These are phyloP conservation scores for Tillandsia leiboldiana DNA, from an alignment of 176 grass and related monocot genomes.

Conservation along the genomic window DNA sequence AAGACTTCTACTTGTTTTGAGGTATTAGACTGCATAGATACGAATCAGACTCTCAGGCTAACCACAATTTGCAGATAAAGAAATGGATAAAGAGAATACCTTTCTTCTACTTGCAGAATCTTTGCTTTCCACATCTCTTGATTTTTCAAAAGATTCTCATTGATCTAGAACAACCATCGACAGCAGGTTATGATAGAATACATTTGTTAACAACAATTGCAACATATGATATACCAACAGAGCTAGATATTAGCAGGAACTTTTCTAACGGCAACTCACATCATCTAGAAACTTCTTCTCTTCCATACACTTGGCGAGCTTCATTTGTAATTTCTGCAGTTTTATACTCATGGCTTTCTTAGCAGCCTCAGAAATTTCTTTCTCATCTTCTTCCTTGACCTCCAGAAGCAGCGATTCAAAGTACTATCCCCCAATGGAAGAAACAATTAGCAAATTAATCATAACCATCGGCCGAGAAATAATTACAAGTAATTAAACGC, in stretches of 20 bases:
- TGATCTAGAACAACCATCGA: slow-evolving; percentile 31
- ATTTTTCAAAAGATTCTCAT: slow-evolving; percentile 70
- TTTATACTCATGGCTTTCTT: slow-evolving; percentile 47
- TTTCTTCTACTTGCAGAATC: slow-evolving; percentile 49
- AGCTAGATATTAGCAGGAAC: not conserved
- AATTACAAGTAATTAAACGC: not conserved
- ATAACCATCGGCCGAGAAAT: not conserved
- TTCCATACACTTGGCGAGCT: slow-evolving; percentile 51
- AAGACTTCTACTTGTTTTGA: too few relatives aligned
- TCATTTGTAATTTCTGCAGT: slow-evolving; percentile 51
- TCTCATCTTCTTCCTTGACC: slow-evolving; percentile 67
- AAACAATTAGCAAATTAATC: slow-evolving; percentile 17
- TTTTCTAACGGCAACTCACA: slow-evolving; percentile 32
- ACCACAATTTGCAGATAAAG: slow-evolving; percentile 8
- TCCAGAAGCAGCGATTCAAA: slow-evolving; percentile 73
- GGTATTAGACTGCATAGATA: too few relatives aligned
- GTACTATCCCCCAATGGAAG: slow-evolving; percentile 47
- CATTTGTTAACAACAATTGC: slow-evolving; percentile 10
- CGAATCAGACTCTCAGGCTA: not conserved
- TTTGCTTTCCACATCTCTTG: slow-evolving; percentile 63
- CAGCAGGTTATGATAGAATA: slow-evolving; percentile 4
- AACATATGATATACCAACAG: not conserved
- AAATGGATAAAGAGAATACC: slow-evolving; percentile 26
- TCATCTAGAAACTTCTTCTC: slow-evolving; percentile 79
- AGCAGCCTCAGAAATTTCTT: slow-evolving; percentile 43